phyloP scores from a whole-genome alignment of 805 yeast genomes.

The Candida qinlingensis region DNA sequence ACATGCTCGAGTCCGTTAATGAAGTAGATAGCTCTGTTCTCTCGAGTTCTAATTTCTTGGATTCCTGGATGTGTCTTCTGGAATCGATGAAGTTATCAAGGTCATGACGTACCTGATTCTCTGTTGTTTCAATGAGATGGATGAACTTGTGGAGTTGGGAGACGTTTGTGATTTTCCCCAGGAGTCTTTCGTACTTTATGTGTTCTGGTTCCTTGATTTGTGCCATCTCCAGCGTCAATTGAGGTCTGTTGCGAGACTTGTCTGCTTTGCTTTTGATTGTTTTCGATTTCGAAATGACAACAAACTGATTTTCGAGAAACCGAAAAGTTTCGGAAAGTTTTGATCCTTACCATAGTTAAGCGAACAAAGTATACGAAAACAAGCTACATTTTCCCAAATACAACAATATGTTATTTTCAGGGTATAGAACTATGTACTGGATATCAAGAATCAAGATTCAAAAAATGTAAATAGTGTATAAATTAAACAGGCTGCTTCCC shows the following conservation, averaged over 20 bases:
- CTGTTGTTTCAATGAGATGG: slow-evolving; percentile 20
- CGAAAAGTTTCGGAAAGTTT: not conserved
- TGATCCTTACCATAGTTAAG: not conserved
- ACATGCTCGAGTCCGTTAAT: slow-evolving; percentile 48
- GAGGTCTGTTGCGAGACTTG: too few relatives aligned
- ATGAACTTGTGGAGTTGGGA: slow-evolving; percentile 23
- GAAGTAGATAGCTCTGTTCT: slow-evolving; percentile 63
- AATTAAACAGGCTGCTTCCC: too few relatives aligned
- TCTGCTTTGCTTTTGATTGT: not conserved
- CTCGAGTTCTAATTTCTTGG: slow-evolving; percentile 48
- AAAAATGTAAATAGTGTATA: too few relatives aligned
- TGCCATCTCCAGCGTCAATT: not conserved
- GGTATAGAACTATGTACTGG: too few relatives aligned
- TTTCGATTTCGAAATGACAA: not conserved
- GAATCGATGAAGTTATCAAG: slow-evolving; percentile 22
- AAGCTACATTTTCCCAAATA: too few relatives aligned
- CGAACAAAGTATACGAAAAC: not conserved
- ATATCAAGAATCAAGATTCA: too few relatives aligned
- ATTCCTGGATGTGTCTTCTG: slow-evolving; percentile 23
- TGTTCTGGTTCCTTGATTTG: slow-evolving; percentile 6
- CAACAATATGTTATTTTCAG: too few relatives aligned
- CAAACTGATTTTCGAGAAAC: not conserved
- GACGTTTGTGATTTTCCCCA: slow-evolving; percentile 18
- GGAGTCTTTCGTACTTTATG: slow-evolving; percentile 17
- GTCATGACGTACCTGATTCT: slow-evolving; percentile 18